Base-by-base conservation (phyloP, 2,329 filamentous ascomycete genomes). In the Bipolaris bicolor region DNA sequence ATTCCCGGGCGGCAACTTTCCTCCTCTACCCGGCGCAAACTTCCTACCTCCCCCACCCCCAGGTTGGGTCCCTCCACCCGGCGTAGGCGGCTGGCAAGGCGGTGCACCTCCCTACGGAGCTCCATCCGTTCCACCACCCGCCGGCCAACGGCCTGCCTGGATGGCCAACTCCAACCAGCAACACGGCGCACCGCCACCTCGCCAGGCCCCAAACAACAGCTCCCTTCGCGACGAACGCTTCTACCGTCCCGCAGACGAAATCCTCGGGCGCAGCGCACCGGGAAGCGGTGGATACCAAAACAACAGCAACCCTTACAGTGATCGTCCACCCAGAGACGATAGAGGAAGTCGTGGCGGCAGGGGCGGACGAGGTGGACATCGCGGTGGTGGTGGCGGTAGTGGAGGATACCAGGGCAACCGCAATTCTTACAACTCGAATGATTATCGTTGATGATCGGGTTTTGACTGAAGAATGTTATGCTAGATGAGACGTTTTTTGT, bases 21-120 rank as follows among this genome's bases (percentile, higher is more conserved):
- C 68, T 1, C 66, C 67, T n/a, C 65, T 65, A 3, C 65, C 72
- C 7, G 72, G 70, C 44, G 69, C 61, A 10, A 61, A 62, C 39
- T 65, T 62, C 33, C 31, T 69, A 1, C 68, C 67, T n/a, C 67
- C 66, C 5, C 66, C 72, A 11, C 68, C 72, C 1, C 64, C 70
- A 2, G 70, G 71, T 7, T 74, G 71, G 70, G 67, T 69, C 1
- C 72, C 73, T 9, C 62, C 62, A 2, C 61, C 61, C 6, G 63
- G 37, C 9, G 26, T 55, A 34, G 54, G 54, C 16, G 64, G 59
- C 5, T 52, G 60, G 40, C 58, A 66, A n/a, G 61, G 60, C 5
- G 61, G 58, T 3, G 40, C 57, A 9, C 54, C 58, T 7, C 59
- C 51, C 1, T 67, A 66, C 33, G 65, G 57, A n/a, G 62, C 59